Percentiles rank a stretch among this genome's conserved stretches.
phyloP scores from a whole-genome alignment of 306 rosid genomes.

The Vachellia pachyceras region DNA sequence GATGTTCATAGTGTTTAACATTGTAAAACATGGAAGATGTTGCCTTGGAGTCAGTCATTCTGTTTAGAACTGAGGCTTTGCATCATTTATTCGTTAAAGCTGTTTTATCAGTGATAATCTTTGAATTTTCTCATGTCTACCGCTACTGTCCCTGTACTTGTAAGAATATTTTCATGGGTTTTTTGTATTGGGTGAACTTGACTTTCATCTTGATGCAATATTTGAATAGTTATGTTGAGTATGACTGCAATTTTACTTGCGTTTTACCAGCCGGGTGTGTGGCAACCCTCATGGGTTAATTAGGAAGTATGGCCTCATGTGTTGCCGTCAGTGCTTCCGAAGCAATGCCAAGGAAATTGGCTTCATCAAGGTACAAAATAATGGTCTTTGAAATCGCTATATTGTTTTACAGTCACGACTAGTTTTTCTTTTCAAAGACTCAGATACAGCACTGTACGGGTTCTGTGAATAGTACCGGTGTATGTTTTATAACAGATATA shows the following conservation, averaged over 20 bases:
- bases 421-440: neutral
- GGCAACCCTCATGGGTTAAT: slow-evolving; percentile 72
- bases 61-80: neutral
- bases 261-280: slow-evolving; percentile 56
- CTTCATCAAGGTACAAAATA: slow-evolving; percentile 5
- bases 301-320: slow-evolving; percentile 70
- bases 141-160: neutral
- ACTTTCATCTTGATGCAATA: neutral
- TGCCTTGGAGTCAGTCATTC: neutral
- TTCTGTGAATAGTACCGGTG: too few species aligned
- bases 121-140: neutral
- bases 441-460: neutral
- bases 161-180: neutral
- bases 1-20: neutral
- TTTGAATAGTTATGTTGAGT: neutral
- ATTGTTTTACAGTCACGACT: neutral
- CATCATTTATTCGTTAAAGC: neutral
- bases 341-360: slow-evolving; percentile 69
- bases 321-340: slow-evolving; percentile 80
- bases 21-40: neutral
- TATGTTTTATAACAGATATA: too few species aligned
- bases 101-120: neutral
- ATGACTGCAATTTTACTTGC: neutral
- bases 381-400: too few species aligned
- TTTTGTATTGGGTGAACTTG: neutral